Percentiles rank a stretch among this genome's conserved stretches.
phyloP scores from a whole-genome alignment of 768 basidiomycete species.

The Dioszegia aurantiaca region DNA sequence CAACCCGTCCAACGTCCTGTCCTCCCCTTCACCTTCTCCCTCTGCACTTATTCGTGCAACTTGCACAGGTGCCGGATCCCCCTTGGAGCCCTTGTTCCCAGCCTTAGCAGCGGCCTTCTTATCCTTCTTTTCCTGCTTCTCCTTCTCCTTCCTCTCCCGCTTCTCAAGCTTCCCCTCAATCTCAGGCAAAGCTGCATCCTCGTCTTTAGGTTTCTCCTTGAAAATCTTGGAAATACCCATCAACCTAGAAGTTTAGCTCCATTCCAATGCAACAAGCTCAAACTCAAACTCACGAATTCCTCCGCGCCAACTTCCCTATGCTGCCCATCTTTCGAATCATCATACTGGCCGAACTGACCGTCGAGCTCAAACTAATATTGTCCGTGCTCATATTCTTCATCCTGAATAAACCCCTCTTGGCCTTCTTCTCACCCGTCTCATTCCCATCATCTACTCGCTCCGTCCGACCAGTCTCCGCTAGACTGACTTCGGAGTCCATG shows the following conservation, averaged over 20 bases:
- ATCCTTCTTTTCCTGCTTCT: constrained; percentile 56
- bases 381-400: constrained; percentile 85
- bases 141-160: constrained; percentile 55
- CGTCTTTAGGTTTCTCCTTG: constrained; percentile 69
- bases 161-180: constrained; percentile 51
- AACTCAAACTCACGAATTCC: constrained; percentile 58
- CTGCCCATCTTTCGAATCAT: constrained; percentile 92
- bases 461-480: constrained; percentile 39
- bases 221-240: constrained; percentile 89
- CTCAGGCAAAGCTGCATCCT: constrained; percentile 57
- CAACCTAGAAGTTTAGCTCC: constrained; percentile 57
- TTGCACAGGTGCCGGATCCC: constrained; percentile 61
- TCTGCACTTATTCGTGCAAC: constrained; percentile 73
- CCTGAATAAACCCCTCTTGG: constrained; percentile 70
- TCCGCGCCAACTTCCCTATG: constrained; percentile 80
- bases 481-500: constrained; percentile 35
- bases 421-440: constrained; percentile 49
- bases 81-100: constrained; percentile 17
- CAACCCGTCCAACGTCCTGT: constrained; percentile 65
- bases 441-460: constrained; percentile 28
- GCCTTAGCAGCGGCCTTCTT: constrained; percentile 57
- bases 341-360: constrained; percentile 89
- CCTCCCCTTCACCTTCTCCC: constrained; percentile 61
- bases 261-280: not conserved
- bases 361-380: constrained; percentile 91